These are phyloP conservation scores for Penicillium palitans DNA, from an alignment of 2,329 filamentous ascomycete genomes.

Conservation along the genomic window DNA sequence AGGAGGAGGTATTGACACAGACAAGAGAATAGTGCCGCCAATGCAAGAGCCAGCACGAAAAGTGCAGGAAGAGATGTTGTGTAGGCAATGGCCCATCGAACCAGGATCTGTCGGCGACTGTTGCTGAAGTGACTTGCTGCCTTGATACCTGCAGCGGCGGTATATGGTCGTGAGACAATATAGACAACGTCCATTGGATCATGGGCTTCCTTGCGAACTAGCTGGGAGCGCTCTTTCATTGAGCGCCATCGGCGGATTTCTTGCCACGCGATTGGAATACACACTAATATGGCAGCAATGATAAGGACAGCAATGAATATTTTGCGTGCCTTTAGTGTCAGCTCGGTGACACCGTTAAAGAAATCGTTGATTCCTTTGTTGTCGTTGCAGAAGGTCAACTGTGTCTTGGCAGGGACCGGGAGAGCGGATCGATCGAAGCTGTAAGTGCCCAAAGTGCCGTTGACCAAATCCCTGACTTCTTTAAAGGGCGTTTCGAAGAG, in stretches of 20 bases:
- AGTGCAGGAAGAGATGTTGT: slow-evolving; percentile 80
- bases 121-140: slow-evolving; percentile 63
- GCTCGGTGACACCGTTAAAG: slow-evolving; percentile 69
- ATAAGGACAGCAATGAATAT: slow-evolving; percentile 75
- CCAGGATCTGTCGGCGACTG: slow-evolving; percentile 66
- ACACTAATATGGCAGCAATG: slow-evolving; percentile 69
- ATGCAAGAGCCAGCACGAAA: slow-evolving; percentile 79
- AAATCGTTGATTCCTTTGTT: slow-evolving; percentile 80
- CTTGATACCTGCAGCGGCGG: slow-evolving; percentile 70
- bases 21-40: slow-evolving; percentile 80
- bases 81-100: slow-evolving; percentile 83
- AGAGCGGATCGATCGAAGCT: slow-evolving; percentile 76
- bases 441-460: slow-evolving; percentile 70
- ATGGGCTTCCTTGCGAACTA: slow-evolving; percentile 65
- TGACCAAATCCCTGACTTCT: slow-evolving; percentile 71
- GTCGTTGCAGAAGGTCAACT: slow-evolving; percentile 83
- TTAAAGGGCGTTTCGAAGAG: slow-evolving; percentile 79
- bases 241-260: slow-evolving; percentile 76
- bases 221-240: slow-evolving; percentile 67
- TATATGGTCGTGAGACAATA: slow-evolving; percentile 77
- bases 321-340: slow-evolving; percentile 68
- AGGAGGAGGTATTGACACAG: slow-evolving; percentile 81
- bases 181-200: slow-evolving; percentile 89
- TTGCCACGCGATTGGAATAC: slow-evolving; percentile 74
- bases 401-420: slow-evolving; percentile 78